These are phyloP conservation scores for Kodamaea hsintzibuensis DNA, from an alignment of 805 yeast species.

Conservation along the genomic window DNA sequence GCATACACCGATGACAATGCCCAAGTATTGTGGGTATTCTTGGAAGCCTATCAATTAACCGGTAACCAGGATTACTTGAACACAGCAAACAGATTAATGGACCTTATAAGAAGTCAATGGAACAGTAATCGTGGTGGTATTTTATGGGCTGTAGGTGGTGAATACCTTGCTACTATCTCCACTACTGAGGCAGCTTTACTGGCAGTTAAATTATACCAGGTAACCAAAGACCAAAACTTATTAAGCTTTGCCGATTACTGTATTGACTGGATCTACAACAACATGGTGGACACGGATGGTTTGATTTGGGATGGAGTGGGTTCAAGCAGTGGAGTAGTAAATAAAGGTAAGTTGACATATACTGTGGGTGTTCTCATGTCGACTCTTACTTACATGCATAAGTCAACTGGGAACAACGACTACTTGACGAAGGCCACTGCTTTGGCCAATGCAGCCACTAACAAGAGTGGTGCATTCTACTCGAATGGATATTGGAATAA, in stretches of 20 bases:
- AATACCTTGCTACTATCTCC: slow-evolving; percentile 16
- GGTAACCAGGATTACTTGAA: slow-evolving; percentile 9
- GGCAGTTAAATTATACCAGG: slow-evolving; percentile 13
- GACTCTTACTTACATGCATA: slow-evolving; percentile 12
- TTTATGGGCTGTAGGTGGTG: slow-evolving; percentile 12
- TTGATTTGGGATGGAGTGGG: slow-evolving; percentile 15
- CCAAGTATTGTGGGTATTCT: slow-evolving; percentile 16
- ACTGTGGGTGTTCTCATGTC: slow-evolving; percentile 16
- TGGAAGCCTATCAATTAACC: slow-evolving; percentile 13
- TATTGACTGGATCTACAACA: slow-evolving; percentile 12
- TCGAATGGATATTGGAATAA: slow-evolving; percentile 20
- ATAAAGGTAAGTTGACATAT: slow-evolving; percentile 16
- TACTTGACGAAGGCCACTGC: slow-evolving; percentile 11
- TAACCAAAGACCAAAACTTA: slow-evolving; percentile 5
- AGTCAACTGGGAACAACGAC: slow-evolving; percentile 7
- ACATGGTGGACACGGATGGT: slow-evolving; percentile 14
- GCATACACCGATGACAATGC: slow-evolving; percentile 17
- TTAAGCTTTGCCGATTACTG: slow-evolving; percentile 12
- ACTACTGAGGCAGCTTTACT: slow-evolving; percentile 17
- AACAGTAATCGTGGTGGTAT: slow-evolving; percentile 13
- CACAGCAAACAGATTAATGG: slow-evolving; percentile 10
- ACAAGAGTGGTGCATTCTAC: slow-evolving; percentile 13
- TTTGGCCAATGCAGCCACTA: slow-evolving; percentile 13
- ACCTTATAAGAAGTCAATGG: slow-evolving; percentile 11
- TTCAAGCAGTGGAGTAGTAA: slow-evolving; percentile 6